Percentiles rank a stretch among this genome's conserved stretches.
These are phyloP conservation scores for Canavalia gladiata DNA, from an alignment of 306 rosid genomes.

Conservation along the genomic window DNA sequence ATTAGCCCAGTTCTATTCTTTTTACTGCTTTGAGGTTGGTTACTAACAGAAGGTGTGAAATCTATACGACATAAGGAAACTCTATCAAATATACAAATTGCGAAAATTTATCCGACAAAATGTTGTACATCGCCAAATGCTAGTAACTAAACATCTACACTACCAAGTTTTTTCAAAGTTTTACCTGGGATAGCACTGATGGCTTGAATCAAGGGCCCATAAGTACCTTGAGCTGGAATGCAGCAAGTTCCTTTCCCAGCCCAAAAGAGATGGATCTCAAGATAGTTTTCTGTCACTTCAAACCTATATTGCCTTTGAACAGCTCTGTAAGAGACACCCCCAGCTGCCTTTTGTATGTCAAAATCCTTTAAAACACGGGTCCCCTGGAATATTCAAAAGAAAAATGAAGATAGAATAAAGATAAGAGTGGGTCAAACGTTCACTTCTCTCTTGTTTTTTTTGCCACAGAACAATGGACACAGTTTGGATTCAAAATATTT, in stretches of 20 bases:
- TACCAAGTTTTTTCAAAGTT: neutral
- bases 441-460: neutral
- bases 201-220: conserved; percentile 84
- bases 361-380: conserved; percentile 66
- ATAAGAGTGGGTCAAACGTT: neutral
- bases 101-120: neutral
- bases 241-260: conserved; percentile 94
- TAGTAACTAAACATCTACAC: conserved; percentile 20
- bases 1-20: conserved; percentile 63
- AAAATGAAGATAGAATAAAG: conserved; percentile 7
- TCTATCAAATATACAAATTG: conserved; percentile 8
- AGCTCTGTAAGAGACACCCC: conserved; percentile 59
- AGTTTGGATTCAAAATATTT: conserved; percentile 4
- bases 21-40: conserved; percentile 59
- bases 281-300: conserved; percentile 66
- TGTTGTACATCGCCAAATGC: conserved; percentile 12
- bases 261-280: conserved; percentile 90
- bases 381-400: conserved; percentile 55
- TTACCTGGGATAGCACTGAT: conserved; percentile 81
- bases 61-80: conserved; percentile 57
- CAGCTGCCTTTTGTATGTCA: conserved; percentile 73
- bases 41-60: conserved; percentile 67
- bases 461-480: neutral
- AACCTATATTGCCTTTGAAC: conserved; percentile 49
- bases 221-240: conserved; percentile 67